A percentile compares a stretch with the other conserved stretches of the same genome.
Conservation (phyloP, 2,329 filamentous ascomycete genomes). For the Aspergillus amoenus region DNA sequence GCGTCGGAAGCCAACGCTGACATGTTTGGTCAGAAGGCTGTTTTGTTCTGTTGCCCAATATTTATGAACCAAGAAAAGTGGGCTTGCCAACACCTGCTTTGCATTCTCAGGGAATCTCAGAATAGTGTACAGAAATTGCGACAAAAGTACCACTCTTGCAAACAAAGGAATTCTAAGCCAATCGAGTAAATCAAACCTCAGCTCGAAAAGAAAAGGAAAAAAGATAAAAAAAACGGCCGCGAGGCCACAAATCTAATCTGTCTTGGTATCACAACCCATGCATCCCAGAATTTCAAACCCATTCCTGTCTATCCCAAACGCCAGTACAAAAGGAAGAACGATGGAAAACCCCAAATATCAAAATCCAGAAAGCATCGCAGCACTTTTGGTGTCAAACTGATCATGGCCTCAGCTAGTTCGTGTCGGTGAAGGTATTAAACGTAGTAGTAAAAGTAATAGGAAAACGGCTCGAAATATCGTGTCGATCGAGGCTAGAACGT, state of each 20-base stretch:
- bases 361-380: constrained; percentile 16
- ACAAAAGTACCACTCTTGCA: constrained; percentile 22
- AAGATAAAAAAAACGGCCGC: constrained; percentile 29
- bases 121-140: constrained; percentile 17
- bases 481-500: constrained; percentile 23
- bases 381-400: constrained; percentile 25
- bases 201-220: constrained; percentile 20
- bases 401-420: constrained; percentile 20
- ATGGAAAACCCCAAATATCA: constrained; percentile 12
- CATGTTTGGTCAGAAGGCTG: constrained; percentile 6
- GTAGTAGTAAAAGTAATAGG: constrained; percentile 6
- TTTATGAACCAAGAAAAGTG: not conserved
- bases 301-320: constrained; percentile 42
- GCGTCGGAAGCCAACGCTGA: constrained; percentile 5
- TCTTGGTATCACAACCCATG: constrained; percentile 41
- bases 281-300: constrained; percentile 32
- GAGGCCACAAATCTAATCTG: constrained; percentile 40
- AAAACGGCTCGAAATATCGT: constrained; percentile 9
- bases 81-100: constrained; percentile 15
- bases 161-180: constrained; percentile 13
- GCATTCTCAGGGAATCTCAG: constrained; percentile 15
- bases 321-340: constrained; percentile 24
- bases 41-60: constrained; percentile 7
- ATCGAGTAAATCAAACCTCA: constrained; percentile 5
- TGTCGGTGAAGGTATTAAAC: constrained; percentile 19